Evolutionary conservation across 2,329 filamentous ascomycete genomes (phyloP), one percentile per base, ranked within the genome.

Genomic region (Zymoseptoria pseudotritici): DNA sequence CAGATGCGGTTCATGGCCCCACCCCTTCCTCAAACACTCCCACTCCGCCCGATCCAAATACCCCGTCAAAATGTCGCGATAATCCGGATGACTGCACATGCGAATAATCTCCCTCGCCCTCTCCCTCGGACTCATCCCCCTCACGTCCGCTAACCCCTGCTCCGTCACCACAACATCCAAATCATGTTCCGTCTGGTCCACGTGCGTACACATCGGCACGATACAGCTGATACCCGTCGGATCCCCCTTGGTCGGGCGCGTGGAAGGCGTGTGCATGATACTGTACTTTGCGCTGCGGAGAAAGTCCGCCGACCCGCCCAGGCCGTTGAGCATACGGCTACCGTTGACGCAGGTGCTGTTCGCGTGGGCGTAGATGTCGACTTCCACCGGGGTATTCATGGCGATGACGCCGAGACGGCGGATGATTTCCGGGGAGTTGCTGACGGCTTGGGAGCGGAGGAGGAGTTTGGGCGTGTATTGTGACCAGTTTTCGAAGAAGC

Each of bases 341-440:
- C 91, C 91, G 86, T 94, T 91, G 21, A 96, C 91, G 71, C 89
- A 92, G 58, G 91, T 96, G 63, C 83, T 87, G 83, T 96, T 96
- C 69, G 91, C 91, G 77, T 96, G 91, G 2, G 91, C 91, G 77
- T 96, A 96, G 70, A 96, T 95, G 77, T 96, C 91, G 17, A 96
- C 91, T 77, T 96, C 91, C 53, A 96, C 90, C 21, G 91, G 91
- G 0, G 91, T 96, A 82, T 96, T 96, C 91, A 96, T 96, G 73
- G 90, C 91, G 68, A 96, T 96, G 66, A 91, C 86, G 62, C 91
- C 91, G 1, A 96, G 80, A 24, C 91, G 84, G 58, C 90, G 85
- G 78, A 96, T 96, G 77, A 96, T 91, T 77, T 96, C 91, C 61
- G 91, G 91, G 2, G 86, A 88, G 82, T 96, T 96, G 70, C 88